Conservation (phyloP, 768 basidiomycete species). For the Agrocybe pediades region DNA sequence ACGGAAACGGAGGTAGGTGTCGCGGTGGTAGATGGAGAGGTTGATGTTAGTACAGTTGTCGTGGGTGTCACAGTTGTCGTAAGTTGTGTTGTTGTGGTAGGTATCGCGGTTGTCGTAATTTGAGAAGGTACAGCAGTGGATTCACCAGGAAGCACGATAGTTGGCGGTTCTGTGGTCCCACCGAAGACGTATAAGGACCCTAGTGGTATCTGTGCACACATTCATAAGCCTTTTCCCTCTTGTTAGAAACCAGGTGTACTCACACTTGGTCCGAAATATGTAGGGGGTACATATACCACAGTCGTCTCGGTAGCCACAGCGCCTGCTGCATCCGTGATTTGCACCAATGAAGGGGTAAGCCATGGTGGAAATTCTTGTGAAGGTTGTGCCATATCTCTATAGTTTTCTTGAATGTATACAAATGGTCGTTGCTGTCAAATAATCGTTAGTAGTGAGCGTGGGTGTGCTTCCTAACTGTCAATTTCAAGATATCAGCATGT, state of each 20-base stretch:
- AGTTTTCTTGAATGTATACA: constrained; percentile 20
- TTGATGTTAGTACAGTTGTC: constrained; percentile 30
- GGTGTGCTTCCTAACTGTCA: constrained; percentile 25
- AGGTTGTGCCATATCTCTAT: constrained; percentile 52
- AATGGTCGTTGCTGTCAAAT: constrained; percentile 24
- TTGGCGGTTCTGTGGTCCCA: constrained; percentile 67
- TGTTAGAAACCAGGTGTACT: constrained; percentile 32
- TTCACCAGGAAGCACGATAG: constrained; percentile 23
- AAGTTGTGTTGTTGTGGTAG: constrained; percentile 25
- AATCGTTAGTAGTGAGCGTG: constrained; percentile 51
- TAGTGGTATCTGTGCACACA: constrained; percentile 63
- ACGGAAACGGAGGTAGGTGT: constrained; percentile 31
- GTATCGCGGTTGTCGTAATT: constrained; percentile 25
- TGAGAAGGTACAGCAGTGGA: constrained; percentile 16
- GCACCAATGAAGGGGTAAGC: constrained; percentile 59
- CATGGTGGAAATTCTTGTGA: constrained; percentile 75
- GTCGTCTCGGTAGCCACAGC: constrained; percentile 57
- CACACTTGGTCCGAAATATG: constrained; percentile 83
- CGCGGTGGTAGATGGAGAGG: constrained; percentile 31
- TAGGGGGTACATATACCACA: constrained; percentile 67
- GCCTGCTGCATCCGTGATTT: constrained; percentile 56
- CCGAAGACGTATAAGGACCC: constrained; percentile 74
- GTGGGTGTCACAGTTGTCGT: constrained; percentile 27
- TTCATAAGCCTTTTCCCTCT: constrained; percentile 3
- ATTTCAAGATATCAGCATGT: neutral